Percentiles rank a stretch among this genome's conserved stretches.
Conservation (phyloP, 176 grass and related monocot species). For the Juncus inflexus region DNA sequence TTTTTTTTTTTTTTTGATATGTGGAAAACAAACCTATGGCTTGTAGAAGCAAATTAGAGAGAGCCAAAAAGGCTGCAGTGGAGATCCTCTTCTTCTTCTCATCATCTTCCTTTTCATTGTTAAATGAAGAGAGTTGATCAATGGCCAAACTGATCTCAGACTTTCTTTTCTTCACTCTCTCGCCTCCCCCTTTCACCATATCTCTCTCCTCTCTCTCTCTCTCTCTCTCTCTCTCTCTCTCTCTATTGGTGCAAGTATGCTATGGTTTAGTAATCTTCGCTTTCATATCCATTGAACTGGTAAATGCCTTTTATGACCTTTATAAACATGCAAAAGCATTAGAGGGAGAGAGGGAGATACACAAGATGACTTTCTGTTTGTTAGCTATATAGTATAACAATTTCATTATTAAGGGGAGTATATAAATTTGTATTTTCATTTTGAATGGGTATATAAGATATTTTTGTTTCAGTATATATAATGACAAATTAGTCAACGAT, state of each 20-base stretch:
- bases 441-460: too few species aligned
- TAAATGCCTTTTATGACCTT: too few species aligned
- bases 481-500: too few species aligned
- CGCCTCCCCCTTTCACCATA: constrained; percentile 9
- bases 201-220: background rate
- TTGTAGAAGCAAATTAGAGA: constrained; percentile 53
- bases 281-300: too few species aligned
- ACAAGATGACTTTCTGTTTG: too few species aligned
- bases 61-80: constrained; percentile 53
- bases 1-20: too few species aligned
- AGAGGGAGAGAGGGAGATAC: too few species aligned
- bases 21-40: constrained; percentile 42
- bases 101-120: constrained; percentile 4
- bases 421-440: too few species aligned
- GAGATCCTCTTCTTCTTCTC: constrained; percentile 22
- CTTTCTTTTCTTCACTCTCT: constrained; percentile 25
- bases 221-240: constrained; percentile 11
- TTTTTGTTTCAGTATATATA: too few species aligned
- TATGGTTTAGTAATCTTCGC: background rate
- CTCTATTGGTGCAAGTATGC: background rate
- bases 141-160: constrained; percentile 65
- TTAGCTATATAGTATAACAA: too few species aligned
- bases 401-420: too few species aligned
- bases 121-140: constrained; percentile 52
- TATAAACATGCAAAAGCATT: too few species aligned